Evolutionary conservation across 2,329 filamentous ascomycete genomes (phyloP).

Genomic region (Colletotrichum sp.): DNA sequence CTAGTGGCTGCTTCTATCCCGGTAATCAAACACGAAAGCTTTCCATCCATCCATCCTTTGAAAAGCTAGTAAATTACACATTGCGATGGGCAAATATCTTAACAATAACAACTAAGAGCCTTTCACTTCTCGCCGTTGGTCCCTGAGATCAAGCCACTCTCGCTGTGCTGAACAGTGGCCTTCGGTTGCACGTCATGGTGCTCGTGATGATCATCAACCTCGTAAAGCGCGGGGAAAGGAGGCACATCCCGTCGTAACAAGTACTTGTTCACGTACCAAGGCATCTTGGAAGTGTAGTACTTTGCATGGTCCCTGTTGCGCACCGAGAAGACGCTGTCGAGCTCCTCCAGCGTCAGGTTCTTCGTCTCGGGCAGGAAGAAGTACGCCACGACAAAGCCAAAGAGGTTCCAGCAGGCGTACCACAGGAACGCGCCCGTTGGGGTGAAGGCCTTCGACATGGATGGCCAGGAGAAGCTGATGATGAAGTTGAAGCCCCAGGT

Average conservation of each 20-base stretch:
- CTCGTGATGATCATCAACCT: conserved; percentile 24
- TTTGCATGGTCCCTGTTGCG: conserved; percentile 32
- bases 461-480: conserved; percentile 39
- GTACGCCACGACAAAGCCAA: conserved; percentile 36
- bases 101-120: too few relatives aligned
- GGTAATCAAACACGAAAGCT: background rate
- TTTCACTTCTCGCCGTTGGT: background rate
- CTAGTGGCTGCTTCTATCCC: background rate
- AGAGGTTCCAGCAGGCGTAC: conserved; percentile 40
- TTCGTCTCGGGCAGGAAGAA: conserved; percentile 41
- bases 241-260: conserved; percentile 30
- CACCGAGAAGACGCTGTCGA: conserved; percentile 36
- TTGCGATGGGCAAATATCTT: background rate
- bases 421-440: conserved; percentile 42
- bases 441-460: conserved; percentile 24
- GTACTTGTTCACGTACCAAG: conserved; percentile 36
- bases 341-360: conserved; percentile 37
- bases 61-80: background rate
- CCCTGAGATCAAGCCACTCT: background rate
- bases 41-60: background rate
- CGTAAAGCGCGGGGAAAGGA: conserved; percentile 34
- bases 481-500: conserved; percentile 46
- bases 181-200: background rate
- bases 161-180: background rate
- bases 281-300: conserved; percentile 35